A percentile compares a stretch with the other conserved stretches of the same genome.
These are phyloP conservation scores for Hymenoscyphus scutula DNA, from an alignment of 2,329 filamentous ascomycete species.

Conservation along the genomic window DNA sequence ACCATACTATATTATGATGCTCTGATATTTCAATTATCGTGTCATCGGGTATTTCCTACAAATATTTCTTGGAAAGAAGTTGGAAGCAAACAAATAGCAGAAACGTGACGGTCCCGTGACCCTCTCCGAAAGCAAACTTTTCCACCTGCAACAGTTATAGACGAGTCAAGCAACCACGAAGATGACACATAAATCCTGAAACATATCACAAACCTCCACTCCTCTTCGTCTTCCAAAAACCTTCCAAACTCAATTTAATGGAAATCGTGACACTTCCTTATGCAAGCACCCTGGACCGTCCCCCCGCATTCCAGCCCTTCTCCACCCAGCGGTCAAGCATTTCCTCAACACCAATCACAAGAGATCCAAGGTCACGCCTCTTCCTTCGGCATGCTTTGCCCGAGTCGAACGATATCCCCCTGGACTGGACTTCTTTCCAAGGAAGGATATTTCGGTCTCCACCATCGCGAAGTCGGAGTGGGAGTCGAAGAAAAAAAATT, in stretches of 20 bases:
- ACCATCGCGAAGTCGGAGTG: constrained; percentile 3
- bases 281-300: not conserved
- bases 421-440: not conserved
- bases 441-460: constrained; percentile 5
- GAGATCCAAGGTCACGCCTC: not conserved
- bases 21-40: too few species aligned
- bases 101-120: not conserved
- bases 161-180: not conserved
- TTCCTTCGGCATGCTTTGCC: not conserved
- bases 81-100: not conserved
- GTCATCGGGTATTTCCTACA: too few species aligned
- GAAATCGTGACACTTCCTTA: not conserved
- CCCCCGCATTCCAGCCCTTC: not conserved
- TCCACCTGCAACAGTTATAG: not conserved
- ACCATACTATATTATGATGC: not conserved
- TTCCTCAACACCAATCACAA: not conserved
- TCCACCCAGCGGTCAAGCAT: not conserved
- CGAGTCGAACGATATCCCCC: not conserved
- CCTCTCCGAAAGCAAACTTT: not conserved
- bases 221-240: not conserved
- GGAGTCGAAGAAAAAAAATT: not conserved
- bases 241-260: not conserved
- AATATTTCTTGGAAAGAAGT: too few species aligned
- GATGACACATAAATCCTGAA: not conserved
- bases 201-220: not conserved